These are phyloP conservation scores for Kluyveromyces dobzhanskii DNA, from an alignment of 805 yeast species.

Conservation along the genomic window DNA sequence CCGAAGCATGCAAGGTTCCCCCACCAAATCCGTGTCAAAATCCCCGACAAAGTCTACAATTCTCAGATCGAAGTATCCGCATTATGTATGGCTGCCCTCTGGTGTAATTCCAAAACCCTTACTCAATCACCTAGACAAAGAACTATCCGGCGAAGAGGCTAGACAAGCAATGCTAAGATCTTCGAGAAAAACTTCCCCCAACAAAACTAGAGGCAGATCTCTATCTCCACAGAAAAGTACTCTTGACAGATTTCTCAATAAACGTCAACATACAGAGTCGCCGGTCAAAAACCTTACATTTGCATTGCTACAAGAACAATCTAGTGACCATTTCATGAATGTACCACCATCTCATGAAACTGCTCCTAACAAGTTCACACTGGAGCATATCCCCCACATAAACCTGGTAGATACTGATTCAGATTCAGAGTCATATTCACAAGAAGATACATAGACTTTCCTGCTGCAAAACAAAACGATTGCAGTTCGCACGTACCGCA, in stretches of 20 bases:
- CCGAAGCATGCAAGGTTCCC: background rate
- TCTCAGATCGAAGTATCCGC: background rate
- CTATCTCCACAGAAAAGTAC: constrained; percentile 1
- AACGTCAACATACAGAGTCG: background rate
- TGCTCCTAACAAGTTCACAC: too few relatives aligned
- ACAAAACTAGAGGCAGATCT: background rate
- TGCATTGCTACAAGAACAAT: background rate
- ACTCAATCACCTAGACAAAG: background rate
- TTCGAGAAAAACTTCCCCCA: background rate
- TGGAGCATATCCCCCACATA: too few relatives aligned
- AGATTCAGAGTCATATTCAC: too few relatives aligned
- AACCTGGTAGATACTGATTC: too few relatives aligned
- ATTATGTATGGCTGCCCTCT: constrained; percentile 1
- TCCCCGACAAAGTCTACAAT: constrained; percentile 1
- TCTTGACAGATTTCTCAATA: background rate
- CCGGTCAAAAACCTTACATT: background rate
- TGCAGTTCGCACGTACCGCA: too few relatives aligned
- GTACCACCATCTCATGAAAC: too few relatives aligned
- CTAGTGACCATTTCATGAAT: too few relatives aligned
- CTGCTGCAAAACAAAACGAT: too few relatives aligned
- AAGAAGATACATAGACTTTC: too few relatives aligned
- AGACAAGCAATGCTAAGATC: background rate
- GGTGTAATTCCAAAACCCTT: background rate
- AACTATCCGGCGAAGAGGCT: background rate
- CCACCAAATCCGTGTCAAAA: background rate